These are phyloP conservation scores for Pichia paraexigua DNA, from an alignment of 805 yeast species.

Conservation along the genomic window DNA sequence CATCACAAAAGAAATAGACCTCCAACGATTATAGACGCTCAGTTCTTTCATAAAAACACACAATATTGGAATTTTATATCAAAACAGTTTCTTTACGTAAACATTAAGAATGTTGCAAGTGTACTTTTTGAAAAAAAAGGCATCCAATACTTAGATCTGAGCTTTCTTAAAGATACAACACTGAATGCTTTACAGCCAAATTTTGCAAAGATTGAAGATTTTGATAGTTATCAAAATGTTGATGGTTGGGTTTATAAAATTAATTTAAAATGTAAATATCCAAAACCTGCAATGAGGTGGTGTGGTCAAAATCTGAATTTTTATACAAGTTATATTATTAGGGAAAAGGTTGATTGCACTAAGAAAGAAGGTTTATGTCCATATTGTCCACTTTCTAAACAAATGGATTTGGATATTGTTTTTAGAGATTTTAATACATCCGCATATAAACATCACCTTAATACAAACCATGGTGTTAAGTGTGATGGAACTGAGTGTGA, in stretches of 20 bases:
- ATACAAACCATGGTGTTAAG: slow-evolving; percentile 28
- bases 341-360: slow-evolving; percentile 9
- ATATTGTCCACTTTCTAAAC: slow-evolving; percentile 18
- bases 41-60: not conserved
- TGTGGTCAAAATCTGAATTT: slow-evolving; percentile 7
- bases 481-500: slow-evolving; percentile 25
- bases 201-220: not conserved
- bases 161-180: not conserved
- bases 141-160: not conserved
- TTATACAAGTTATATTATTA: slow-evolving; percentile 15
- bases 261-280: slow-evolving; percentile 1
- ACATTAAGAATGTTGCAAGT: not conserved
- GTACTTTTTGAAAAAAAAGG: not conserved
- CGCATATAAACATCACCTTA: slow-evolving; percentile 26
- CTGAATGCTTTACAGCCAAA: slow-evolving; percentile 4
- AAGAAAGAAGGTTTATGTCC: slow-evolving; percentile 26
- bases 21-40: not conserved
- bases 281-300: slow-evolving; percentile 6
- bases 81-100: not conserved
- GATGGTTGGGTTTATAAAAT: slow-evolving; percentile 8
- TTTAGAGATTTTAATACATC: slow-evolving; percentile 19
- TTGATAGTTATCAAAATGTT: slow-evolving; percentile 1
- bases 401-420: slow-evolving; percentile 5
- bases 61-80: not conserved
- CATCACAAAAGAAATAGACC: not conserved